phyloP scores from a whole-genome alignment of 768 basidiomycete genomes.

The Lyophyllum atratum region DNA sequence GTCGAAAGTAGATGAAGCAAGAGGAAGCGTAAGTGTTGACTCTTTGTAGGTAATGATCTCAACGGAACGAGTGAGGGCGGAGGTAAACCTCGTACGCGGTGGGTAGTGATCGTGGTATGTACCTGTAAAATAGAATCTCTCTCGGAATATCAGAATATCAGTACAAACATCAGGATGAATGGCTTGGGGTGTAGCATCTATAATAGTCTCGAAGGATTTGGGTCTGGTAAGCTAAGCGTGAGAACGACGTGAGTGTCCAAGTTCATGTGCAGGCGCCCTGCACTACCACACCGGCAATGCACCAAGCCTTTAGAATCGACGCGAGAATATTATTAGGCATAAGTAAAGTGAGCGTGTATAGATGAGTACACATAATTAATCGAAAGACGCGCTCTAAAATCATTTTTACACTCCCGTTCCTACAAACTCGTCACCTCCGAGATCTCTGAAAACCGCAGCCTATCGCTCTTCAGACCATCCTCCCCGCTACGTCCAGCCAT shows the following conservation, averaged over 20 bases:
- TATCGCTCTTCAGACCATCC: slow-evolving; percentile 17
- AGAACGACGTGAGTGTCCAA: too few relatives aligned
- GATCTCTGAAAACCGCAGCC: slow-evolving; percentile 18
- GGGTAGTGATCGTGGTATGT: neutral
- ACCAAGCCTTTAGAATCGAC: too few relatives aligned
- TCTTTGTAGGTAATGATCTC: neutral
- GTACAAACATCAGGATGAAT: too few relatives aligned
- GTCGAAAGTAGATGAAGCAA: neutral
- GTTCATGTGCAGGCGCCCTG: too few relatives aligned
- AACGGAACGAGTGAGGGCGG: neutral
- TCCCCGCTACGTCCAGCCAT: slow-evolving; percentile 32
- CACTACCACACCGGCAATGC: too few relatives aligned
- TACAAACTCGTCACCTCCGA: slow-evolving; percentile 4
- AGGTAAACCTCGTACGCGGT: neutral
- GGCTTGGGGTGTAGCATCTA: too few relatives aligned
- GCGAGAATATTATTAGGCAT: neutral
- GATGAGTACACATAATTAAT: neutral
- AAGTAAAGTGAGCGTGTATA: neutral
- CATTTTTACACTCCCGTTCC: neutral
- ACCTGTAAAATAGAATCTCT: neutral
- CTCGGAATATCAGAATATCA: too few relatives aligned
- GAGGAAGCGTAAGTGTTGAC: neutral
- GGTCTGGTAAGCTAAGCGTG: too few relatives aligned
- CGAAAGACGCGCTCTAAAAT: neutral
- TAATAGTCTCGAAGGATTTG: too few relatives aligned